These are phyloP conservation scores for Phialocephala subalpina DNA, from an alignment of 2,329 filamentous ascomycete genomes.

Conservation along the genomic window DNA sequence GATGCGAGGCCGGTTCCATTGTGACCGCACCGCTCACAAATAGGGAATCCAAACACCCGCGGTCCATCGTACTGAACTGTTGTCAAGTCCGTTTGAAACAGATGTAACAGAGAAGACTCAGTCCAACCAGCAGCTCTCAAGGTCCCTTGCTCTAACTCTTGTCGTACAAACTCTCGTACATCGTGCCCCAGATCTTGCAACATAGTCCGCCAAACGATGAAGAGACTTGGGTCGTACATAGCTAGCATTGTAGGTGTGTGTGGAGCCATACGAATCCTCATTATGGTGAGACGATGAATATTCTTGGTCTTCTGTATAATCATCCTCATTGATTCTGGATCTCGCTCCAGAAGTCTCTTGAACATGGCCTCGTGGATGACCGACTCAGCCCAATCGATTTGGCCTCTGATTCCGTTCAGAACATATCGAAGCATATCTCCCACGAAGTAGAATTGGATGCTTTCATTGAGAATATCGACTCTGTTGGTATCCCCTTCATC, in stretches of 20 bases:
- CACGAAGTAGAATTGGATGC: slow-evolving; percentile 7
- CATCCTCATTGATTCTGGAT: slow-evolving; percentile 5
- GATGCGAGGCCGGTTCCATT: not conserved
- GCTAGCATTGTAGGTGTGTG: slow-evolving; percentile 20
- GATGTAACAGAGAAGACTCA: not conserved
- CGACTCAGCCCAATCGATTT: not conserved
- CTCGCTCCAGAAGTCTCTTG: slow-evolving; percentile 7
- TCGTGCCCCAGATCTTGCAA: slow-evolving; percentile 12
- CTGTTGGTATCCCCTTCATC: not conserved
- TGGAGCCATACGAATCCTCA: not conserved
- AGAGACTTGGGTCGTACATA: slow-evolving; percentile 14
- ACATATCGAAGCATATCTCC: not conserved
- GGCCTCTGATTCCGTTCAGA: not conserved
- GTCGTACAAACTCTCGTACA: slow-evolving; percentile 10
- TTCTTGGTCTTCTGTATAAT: slow-evolving; percentile 17
- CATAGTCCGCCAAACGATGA: slow-evolving; percentile 13
- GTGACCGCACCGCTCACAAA: slow-evolving; percentile 20
- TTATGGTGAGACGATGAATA: slow-evolving; percentile 10
- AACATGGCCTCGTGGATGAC: slow-evolving; percentile 15
- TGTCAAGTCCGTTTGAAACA: not conserved
- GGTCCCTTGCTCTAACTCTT: slow-evolving; percentile 9
- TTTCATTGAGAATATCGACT: not conserved
- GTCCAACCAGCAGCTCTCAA: slow-evolving; percentile 17
- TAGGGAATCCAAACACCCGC: not conserved
- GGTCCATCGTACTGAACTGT: not conserved